Base-by-base conservation (phyloP, 805 yeast genomes). In the Wickerhamomyces mucosus region DNA sequence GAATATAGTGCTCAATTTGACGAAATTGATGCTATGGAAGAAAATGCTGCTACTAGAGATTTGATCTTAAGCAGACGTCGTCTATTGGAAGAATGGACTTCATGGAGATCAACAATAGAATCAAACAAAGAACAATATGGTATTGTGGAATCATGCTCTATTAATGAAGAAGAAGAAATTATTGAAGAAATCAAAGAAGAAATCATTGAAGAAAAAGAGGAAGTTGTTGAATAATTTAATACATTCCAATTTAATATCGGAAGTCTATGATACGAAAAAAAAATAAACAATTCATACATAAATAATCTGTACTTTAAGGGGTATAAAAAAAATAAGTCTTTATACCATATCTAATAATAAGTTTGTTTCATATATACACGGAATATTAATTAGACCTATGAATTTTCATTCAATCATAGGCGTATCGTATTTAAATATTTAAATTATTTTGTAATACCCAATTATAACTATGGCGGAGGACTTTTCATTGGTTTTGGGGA, bases 21-120 rank as follows among this genome's bases (percentile, higher is more conserved):
- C 46, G 95, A 86, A 62, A 67, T 71, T 41, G 99, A 92, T 63
- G 89, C 89, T 29, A 88, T 85, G 89, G 96, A 86, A 61, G 94
- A 92, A 37, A 80, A 83, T 50, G 80, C 86, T 49, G 95, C 94
- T 49, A 72, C 83, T 46, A 78, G 92, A 66, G 96, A 86, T 55
- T 68, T 85, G 43, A 86, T 86, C 56, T 69, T 84, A 65, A 72
- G 63, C 51, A 85, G 96, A 59, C 81, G 92, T 65, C 69, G 70
- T 48, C 64, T 78, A 53, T 69, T 86, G 53, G 78, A 78, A 53
- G 86, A 82, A 55, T 92, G 99, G 99, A 69, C 59, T 47, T 57
- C 67, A 24, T 92, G 84, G 77, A 75, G 96, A 67, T 52, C 65
- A 21, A 50, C 61, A 21, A 66, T 71, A 29, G 65, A 63, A 28